Conservation (phyloP, 371 early-diverging fungal genomes). For the Cladochytrium tenue region DNA sequence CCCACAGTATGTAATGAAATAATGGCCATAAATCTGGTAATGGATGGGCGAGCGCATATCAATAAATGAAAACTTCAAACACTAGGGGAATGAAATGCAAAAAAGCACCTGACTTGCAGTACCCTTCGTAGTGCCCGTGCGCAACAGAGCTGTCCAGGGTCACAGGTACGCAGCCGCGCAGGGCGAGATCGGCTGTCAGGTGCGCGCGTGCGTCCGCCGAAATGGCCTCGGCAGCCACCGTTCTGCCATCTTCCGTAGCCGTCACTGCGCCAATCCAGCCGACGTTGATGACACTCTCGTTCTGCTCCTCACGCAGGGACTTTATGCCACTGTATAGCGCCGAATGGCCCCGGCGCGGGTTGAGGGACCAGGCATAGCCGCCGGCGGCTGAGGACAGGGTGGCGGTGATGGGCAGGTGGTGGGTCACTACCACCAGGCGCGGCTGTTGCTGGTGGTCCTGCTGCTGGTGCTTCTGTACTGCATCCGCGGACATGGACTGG, state of each 20-base stretch:
- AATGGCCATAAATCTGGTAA: constrained; percentile 83
- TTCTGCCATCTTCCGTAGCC: constrained; percentile 72
- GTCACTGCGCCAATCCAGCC: constrained; percentile 87
- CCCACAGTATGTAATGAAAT: constrained; percentile 96
- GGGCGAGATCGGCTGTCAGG: constrained; percentile 63
- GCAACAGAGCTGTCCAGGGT: constrained; percentile 91
- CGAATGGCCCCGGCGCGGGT: neutral
- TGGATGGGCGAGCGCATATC: neutral
- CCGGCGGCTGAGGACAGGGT: constrained; percentile 45
- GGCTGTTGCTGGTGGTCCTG: no score
- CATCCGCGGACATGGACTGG: no score
- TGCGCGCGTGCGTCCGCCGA: neutral
- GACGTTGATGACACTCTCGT: constrained; percentile 98
- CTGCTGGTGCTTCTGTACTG: no score
- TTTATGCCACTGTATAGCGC: constrained; percentile 46
- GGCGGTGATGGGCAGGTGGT: constrained; percentile 97
- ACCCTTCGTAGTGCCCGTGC: constrained; percentile 93
- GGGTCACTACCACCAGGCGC: constrained; percentile 96
- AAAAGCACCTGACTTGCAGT: constrained; percentile 74
- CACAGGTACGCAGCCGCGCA: constrained; percentile 89
- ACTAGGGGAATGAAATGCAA: neutral
- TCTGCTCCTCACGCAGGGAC: constrained; percentile 84
- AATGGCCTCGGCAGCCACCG: neutral
- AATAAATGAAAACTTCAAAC: neutral
- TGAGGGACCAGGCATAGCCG: neutral